Evolutionary conservation across 2,329 filamentous ascomycete genomes (phyloP).

Genomic region (Penicillium aurantiogriseum): DNA sequence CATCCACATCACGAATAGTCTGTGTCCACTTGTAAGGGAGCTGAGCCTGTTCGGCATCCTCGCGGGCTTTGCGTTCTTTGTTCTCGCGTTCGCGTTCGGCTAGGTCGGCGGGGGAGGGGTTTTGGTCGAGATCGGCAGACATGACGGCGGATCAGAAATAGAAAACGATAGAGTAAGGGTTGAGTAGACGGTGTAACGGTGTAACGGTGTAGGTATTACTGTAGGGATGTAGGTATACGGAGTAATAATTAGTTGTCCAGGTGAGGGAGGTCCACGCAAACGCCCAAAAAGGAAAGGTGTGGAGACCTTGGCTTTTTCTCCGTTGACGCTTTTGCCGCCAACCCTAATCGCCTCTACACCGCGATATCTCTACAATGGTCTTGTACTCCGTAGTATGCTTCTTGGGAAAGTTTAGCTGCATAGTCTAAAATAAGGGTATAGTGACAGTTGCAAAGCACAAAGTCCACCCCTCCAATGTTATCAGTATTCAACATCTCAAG

Average conservation of each 20-base stretch:
- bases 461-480: background rate
- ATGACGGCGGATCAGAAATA: constrained; percentile 20
- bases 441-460: background rate
- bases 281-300: constrained; percentile 1
- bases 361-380: background rate
- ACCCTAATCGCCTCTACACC: constrained; percentile 7
- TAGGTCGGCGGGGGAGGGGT: constrained; percentile 31
- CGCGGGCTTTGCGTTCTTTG: constrained; percentile 63
- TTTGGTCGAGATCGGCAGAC: constrained; percentile 34
- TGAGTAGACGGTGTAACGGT: constrained; percentile 2
- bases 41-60: constrained; percentile 81
- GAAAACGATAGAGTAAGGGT: background rate
- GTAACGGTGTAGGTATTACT: too few relatives aligned
- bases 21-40: constrained; percentile 98
- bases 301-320: constrained; percentile 4
- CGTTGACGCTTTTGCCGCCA: constrained; percentile 11
- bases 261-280: background rate
- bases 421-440: background rate
- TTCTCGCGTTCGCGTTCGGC: constrained; percentile 56
- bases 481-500: background rate
- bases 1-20: constrained; percentile 82
- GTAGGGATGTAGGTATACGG: background rate
- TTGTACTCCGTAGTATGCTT: background rate
- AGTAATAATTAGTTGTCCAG: background rate
- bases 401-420: background rate